Base-by-base conservation (phyloP, 257 asterid genomes). In the Lycium ferocissimum region DNA sequence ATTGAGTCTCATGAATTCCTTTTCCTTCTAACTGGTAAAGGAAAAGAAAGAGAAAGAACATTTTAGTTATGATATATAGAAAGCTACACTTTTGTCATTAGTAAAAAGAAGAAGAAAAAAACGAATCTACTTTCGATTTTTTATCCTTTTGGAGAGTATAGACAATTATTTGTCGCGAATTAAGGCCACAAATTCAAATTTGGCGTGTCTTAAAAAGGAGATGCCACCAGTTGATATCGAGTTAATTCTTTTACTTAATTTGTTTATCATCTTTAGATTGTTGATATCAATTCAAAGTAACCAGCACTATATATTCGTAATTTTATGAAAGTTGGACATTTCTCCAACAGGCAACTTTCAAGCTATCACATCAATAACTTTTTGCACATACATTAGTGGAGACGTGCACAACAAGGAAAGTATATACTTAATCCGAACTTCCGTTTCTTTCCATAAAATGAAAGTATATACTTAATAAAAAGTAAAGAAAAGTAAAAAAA, bases 341-440 rank as follows among this genome's bases (percentile, higher is more conserved):
- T 76, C 82, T 76, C 47, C 47, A 26, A 75, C 61, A 20, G 11
- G 37, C 61, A 75, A 75, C 79, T 75, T 10, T 47, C 12, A 76
- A 22, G 45, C 62, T 53, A 15, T 76, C 82, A 76, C 47, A 53
- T 76, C 65, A 76, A 76, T 49, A 51, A 51, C 47, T 76, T 76
- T 26, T 51, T 15, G n/a, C 43, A 51, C 6, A 76, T 14, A 76
- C 82, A 7, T 51, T 76, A 22, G 22, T 22, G 40, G 38, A 76
- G 63, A 53, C 82, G 26, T 26, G 51, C n/a, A 37, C 47, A 76
- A 22, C 47, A 76, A 53, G 47, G 43, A n/a, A n/a, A n/a, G n/a
- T n/a, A n/a, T n/a, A n/a, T n/a, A n/a, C 6, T 26, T 49, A 75
- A 3, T 22, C 43, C 38, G 15, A 49, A 49, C 6, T 75, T 51